Base-by-base conservation (phyloP, 495 filamentous ascomycete species). In the Daldinia vernicosa region DNA sequence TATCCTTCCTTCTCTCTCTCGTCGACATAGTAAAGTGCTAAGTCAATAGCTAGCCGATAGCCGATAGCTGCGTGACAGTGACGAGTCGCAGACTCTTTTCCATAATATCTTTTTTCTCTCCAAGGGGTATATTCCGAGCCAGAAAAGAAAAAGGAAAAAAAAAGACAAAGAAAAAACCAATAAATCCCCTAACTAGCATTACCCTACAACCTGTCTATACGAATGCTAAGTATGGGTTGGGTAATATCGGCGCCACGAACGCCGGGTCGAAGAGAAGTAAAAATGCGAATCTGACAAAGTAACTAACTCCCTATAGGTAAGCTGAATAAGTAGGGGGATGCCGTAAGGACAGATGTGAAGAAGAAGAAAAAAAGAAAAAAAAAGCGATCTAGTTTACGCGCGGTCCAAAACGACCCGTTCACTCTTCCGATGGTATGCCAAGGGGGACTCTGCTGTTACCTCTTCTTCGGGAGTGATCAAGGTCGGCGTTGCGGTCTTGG, bases 331-430 rank as follows among this genome's bases (percentile, higher is more conserved):
- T 5, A 35, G 28, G 15, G 39, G 43, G 12, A 24, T 8, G 37
- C 26, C 27, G 50, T 30, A 53, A 53, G 6, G 27, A 53, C 50
- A 15, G 50, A 17, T 8, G 6, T 30, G 50, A 37, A 30, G 26
- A 1, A 27, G 4, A 27, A 50, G n/a, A 14, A 22, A 39, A 39
- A 3, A 39, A 39, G 5, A 30, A 24, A 53, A 53, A 1, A 52
- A 27, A 24, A 17, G 26, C 24, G 26, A 17, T 7, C 11, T 27
- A 12, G 15, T 47, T 11, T 63, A 70, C 9, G 74, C 75, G 2
- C 68, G 66, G 52, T 85, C 83, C 17, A 84, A 68, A n/a, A 85
- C 77, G 22, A 82, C 78, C 61, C 81, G 78, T 76, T 84, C 82
- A 69, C 84, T 87, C 79, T 81, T 82, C 35, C 80, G 78, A 60